These are phyloP conservation scores for Malassezia cuniculi DNA, from an alignment of 1,284 basidiomycete genomes.

Conservation along the genomic window DNA sequence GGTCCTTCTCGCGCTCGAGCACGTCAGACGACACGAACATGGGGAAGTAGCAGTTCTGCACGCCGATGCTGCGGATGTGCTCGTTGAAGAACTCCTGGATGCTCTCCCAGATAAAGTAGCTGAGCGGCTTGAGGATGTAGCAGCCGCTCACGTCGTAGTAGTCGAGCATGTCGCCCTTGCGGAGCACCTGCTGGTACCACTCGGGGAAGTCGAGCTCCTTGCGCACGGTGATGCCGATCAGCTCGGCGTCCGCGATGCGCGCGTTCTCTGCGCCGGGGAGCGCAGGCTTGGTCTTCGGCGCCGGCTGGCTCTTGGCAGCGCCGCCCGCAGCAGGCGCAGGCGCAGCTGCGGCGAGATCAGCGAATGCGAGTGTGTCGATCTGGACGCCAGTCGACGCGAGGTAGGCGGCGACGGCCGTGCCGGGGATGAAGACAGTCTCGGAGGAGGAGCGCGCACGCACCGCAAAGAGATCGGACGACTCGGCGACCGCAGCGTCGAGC, in stretches of 20 bases:
- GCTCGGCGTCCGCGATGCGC: conserved; percentile 39
- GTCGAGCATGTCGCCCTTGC: conserved; percentile 98
- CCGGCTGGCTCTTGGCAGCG: conserved; percentile 20
- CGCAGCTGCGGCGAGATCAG: conserved; percentile 20
- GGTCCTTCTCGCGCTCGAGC: conserved; percentile 91
- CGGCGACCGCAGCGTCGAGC: conserved; percentile 28
- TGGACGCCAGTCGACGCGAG: conserved; percentile 32
- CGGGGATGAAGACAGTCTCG: conserved; percentile 37
- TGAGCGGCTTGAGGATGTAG: conserved; percentile 96
- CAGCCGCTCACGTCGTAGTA: conserved; percentile 98
- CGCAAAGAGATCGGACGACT: conserved; percentile 25
- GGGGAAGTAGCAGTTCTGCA: conserved; percentile 96
- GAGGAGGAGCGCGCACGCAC: conserved; percentile 34
- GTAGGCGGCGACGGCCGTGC: conserved; percentile 30
- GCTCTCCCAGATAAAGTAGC: conserved; percentile 88
- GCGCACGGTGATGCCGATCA: conserved; percentile 43
- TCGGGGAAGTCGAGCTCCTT: conserved; percentile 43
- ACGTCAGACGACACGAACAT: conserved; percentile 93
- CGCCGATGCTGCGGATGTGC: conserved; percentile 81
- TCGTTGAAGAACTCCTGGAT: conserved; percentile 56
- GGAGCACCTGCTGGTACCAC: conserved; percentile 59
- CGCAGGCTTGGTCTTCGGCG: conserved; percentile 16
- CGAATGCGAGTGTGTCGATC: conserved; percentile 31
- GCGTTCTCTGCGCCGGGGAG: conserved; percentile 22
- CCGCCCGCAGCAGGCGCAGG: conserved; percentile 17